These are phyloP conservation scores for Fusarium longipes DNA, from an alignment of 2,329 filamentous ascomycete genomes.

Conservation along the genomic window DNA sequence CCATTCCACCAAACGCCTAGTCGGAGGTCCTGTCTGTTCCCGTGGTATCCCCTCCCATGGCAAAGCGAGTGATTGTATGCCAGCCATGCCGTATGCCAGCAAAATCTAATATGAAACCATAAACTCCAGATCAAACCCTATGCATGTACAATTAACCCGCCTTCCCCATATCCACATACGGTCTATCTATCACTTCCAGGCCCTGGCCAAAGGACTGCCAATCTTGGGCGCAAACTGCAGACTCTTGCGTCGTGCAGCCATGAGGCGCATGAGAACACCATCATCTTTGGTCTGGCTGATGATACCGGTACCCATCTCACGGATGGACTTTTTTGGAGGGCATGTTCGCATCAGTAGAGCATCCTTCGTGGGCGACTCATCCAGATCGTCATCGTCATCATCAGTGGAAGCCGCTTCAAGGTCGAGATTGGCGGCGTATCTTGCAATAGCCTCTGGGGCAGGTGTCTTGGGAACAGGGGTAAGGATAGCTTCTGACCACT, in stretches of 20 bases:
- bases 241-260: constrained; percentile 80
- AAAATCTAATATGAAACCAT: constrained; percentile 29
- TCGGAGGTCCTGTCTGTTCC: constrained; percentile 38
- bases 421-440: constrained; percentile 61
- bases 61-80: constrained; percentile 41
- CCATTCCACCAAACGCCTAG: constrained; percentile 35
- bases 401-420: constrained; percentile 58
- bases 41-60: constrained; percentile 39
- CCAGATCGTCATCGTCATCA: constrained; percentile 42
- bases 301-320: constrained; percentile 58
- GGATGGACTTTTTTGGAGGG: constrained; percentile 63
- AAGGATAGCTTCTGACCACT: constrained; percentile 59
- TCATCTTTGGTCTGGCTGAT: constrained; percentile 65
- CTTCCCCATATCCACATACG: background rate
- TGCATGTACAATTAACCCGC: constrained; percentile 29
- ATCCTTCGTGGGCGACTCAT: constrained; percentile 50
- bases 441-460: constrained; percentile 64
- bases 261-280: constrained; percentile 69
- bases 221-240: constrained; percentile 81
- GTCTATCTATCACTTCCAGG: constrained; percentile 56
- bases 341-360: constrained; percentile 64
- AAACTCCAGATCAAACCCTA: constrained; percentile 27
- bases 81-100: constrained; percentile 22
- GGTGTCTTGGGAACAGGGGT: constrained; percentile 70
- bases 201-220: constrained; percentile 74